Evolutionary conservation across 176 grass and related monocot genomes (phyloP).

Genomic region (Tillandsia fasciculata): DNA sequence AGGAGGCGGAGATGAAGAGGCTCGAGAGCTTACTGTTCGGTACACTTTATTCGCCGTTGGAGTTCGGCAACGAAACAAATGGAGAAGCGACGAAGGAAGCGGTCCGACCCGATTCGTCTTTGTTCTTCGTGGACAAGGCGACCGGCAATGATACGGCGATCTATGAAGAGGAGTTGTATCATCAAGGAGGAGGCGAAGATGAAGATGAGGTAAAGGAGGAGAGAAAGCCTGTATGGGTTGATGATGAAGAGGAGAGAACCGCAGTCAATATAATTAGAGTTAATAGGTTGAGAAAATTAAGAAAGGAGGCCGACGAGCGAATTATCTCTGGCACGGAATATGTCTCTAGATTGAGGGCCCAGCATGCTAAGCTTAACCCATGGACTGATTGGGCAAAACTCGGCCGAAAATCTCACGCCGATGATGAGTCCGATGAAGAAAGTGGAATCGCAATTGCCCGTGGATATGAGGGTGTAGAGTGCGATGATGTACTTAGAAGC

Average conservation of each 20-base stretch:
- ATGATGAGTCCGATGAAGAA: constrained; percentile 25
- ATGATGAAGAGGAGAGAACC: constrained; percentile 53
- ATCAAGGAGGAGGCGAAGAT: constrained; percentile 1
- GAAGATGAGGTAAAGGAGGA: constrained; percentile 2
- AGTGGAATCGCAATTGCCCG: constrained; percentile 13
- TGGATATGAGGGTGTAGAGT: constrained; percentile 12
- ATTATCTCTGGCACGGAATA: constrained; percentile 60
- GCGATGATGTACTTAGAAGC: constrained; percentile 23
- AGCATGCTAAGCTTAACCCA: constrained; percentile 64
- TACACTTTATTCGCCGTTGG: constrained; percentile 25
- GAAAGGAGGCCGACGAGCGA: constrained; percentile 43
- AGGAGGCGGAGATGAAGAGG: constrained; percentile 44
- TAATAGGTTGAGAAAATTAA: constrained; percentile 58
- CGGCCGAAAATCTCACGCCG: constrained; percentile 19
- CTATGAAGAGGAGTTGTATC: constrained; percentile 37
- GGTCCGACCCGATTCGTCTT: neutral
- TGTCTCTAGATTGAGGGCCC: constrained; percentile 38
- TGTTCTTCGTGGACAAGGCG: constrained; percentile 55
- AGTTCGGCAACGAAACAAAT: constrained; percentile 43
- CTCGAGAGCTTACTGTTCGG: constrained; percentile 54
- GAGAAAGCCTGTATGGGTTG: constrained; percentile 55
- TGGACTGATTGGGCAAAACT: constrained; percentile 54
- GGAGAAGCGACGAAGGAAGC: neutral
- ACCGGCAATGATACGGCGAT: constrained; percentile 28
- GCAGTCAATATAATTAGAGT: constrained; percentile 52